Base-by-base conservation (phyloP, 1,284 basidiomycete genomes). In the Pulchroboletus neoregius region DNA sequence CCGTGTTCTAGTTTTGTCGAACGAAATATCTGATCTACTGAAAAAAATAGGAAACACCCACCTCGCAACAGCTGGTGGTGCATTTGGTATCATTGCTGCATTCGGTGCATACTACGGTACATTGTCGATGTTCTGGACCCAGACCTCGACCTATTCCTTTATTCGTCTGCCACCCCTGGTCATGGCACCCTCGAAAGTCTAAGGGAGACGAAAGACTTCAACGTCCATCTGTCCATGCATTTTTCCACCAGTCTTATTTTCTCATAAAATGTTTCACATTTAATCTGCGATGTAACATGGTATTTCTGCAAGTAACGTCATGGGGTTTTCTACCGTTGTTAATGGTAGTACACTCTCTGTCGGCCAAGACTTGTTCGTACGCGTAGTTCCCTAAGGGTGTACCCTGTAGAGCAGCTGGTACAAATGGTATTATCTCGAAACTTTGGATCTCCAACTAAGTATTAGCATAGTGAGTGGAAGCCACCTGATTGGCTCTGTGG, bases 41-140 rank as follows among this genome's bases (percentile, higher is more conserved):
- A 32, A 22, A 32, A 22, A 37, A 42, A 41, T 3, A 61, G 58
- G 60, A 4, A 58, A 46, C 24, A 0, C 55, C 0, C 53, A 56
- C 12, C 44, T 64, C 1, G 58, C 59, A n/a, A 65, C 60, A 3
- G 59, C 53, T 6, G 62, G 62, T 42, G 62, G 62, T 48, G 53
- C 43, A 5, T 45, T 61, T 22, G 59, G 62, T 28, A n/a, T 61
- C 31, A 26, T 61, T 23, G 61, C 63, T 7, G 44, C 61, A 9
- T 65, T 59, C 20, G 61, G 61, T 7, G 57, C 60, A 43, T 65
- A 62, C 58, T 62, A 65, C 9, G 57, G 54, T 4, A 49, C 60
- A 20, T 5, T 63, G 28, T 58, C 59, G 12, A 43, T 51, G 45
- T 55, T 61, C 34, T 62, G 58, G 57, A 65, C 60, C 2, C 57